Conservation (phyloP, 148 eudicot genomes). For the Tetragonia tetragonoides region DNA sequence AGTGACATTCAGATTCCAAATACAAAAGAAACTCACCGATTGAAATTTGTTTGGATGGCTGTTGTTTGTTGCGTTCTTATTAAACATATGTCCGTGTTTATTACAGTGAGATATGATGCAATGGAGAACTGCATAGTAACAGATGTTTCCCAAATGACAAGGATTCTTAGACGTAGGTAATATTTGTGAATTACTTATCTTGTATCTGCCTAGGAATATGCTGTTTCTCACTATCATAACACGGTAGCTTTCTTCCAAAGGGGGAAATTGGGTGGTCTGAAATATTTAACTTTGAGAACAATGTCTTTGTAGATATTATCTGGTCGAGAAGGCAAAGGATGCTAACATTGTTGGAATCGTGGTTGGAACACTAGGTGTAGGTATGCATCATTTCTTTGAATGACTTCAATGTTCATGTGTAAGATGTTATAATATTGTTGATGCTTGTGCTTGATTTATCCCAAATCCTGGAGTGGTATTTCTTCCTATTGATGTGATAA, state of each 20-base stretch:
- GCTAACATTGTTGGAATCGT: conserved; percentile 86
- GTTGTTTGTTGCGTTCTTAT: not conserved
- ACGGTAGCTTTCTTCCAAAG: not conserved
- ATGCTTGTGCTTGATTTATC: not conserved
- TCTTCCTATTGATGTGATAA: not conserved
- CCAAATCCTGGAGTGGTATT: not conserved
- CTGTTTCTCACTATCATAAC: not conserved
- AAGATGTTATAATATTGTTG: not conserved
- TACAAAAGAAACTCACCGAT: not conserved
- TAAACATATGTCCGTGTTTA: conserved; percentile 17
- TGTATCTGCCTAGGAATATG: not conserved
- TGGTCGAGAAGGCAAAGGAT: conserved; percentile 98
- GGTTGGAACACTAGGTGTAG: conserved; percentile 98
- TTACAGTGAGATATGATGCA: conserved; percentile 90
- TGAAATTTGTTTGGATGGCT: not conserved
- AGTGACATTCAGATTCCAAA: too few species aligned
- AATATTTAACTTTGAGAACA: conserved; percentile 7
- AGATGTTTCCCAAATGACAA: conserved; percentile 63
- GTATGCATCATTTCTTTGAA: conserved; percentile 35
- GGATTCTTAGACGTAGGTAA: conserved; percentile 92
- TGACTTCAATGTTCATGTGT: not conserved
- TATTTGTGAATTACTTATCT: conserved; percentile 9
- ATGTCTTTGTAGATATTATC: conserved; percentile 66
- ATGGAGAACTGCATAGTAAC: conserved; percentile 47
- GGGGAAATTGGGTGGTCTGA: conserved; percentile 7